phyloP scores from a whole-genome alignment of 1,284 basidiomycete genomes.

The Apiotrichum akiyoshidainum region DNA sequence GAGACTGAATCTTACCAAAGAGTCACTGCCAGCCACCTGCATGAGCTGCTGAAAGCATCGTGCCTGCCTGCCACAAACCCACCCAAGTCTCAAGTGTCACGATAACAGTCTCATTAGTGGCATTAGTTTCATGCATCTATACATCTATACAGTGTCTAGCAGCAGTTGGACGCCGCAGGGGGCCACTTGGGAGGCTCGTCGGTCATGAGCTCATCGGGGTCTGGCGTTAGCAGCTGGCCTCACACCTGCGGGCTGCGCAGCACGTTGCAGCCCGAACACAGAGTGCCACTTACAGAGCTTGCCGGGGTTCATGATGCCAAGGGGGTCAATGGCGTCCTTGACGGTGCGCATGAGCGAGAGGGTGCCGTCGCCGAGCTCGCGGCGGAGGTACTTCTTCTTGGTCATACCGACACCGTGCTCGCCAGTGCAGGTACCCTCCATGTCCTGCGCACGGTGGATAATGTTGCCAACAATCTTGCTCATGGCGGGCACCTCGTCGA shows the following conservation, averaged over 20 bases:
- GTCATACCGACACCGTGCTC: slow-evolving; percentile 77
- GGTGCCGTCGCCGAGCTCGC: slow-evolving; percentile 71
- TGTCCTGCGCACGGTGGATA: slow-evolving; percentile 23
- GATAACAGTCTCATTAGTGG: too few relatives aligned
- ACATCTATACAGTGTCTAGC: slow-evolving; percentile 3
- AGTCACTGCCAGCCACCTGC: too few relatives aligned
- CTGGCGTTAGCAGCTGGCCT: slow-evolving; percentile 1
- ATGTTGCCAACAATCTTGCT: slow-evolving; percentile 8
- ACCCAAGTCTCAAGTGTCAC: too few relatives aligned
- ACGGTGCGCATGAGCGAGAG: slow-evolving; percentile 71
- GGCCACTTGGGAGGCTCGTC: slow-evolving; percentile 10
- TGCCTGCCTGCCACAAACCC: too few relatives aligned
- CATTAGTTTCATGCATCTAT: neutral
- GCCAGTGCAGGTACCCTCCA: slow-evolving; percentile 57
- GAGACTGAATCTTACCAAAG: too few relatives aligned
- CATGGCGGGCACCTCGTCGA: slow-evolving; percentile 11
- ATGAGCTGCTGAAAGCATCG: too few relatives aligned
- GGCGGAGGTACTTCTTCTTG: slow-evolving; percentile 61
- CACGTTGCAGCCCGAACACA: neutral
- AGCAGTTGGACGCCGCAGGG: slow-evolving; percentile 2
- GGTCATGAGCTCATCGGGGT: slow-evolving; percentile 22
- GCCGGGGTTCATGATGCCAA: slow-evolving; percentile 73
- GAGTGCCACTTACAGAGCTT: slow-evolving; percentile 52
- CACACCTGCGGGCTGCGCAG: too few relatives aligned
- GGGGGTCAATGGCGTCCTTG: slow-evolving; percentile 68